Evolutionary conservation across 2,329 filamentous ascomycete species (phyloP).

Genomic region (Trichoderma aggressivum): DNA sequence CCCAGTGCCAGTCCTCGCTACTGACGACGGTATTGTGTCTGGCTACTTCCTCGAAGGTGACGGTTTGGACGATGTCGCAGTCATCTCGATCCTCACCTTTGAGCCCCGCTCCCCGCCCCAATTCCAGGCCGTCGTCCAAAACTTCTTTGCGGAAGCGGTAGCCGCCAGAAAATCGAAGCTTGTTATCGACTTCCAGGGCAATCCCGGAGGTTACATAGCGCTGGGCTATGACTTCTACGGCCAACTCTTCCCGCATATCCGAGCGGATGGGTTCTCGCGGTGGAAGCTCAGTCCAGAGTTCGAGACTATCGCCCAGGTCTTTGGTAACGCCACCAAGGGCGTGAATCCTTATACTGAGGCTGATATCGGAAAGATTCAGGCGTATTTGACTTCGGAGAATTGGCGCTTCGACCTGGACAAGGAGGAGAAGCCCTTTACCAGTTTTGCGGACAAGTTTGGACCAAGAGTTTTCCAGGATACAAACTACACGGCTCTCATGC

Average conservation of each 20-base stretch:
- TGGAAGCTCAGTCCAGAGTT: slow-evolving; percentile 42
- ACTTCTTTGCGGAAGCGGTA: slow-evolving; percentile 36
- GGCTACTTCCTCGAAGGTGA: slow-evolving; percentile 37
- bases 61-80: slow-evolving; percentile 35
- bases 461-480: slow-evolving; percentile 45
- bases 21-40: slow-evolving; percentile 20
- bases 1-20: slow-evolving; percentile 31
- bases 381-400: not conserved
- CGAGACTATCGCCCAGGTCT: slow-evolving; percentile 42
- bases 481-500: slow-evolving; percentile 51
- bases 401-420: slow-evolving; percentile 30
- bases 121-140: slow-evolving; percentile 34
- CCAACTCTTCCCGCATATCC: slow-evolving; percentile 45
- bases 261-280: slow-evolving; percentile 35
- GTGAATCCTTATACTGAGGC: slow-evolving; percentile 35
- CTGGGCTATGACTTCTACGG: slow-evolving; percentile 63
- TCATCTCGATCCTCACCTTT: slow-evolving; percentile 28
- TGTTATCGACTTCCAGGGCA: slow-evolving; percentile 44
- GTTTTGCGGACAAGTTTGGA: slow-evolving; percentile 44
- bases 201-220: slow-evolving; percentile 57
- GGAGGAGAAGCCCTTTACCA: slow-evolving; percentile 48
- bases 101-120: slow-evolving; percentile 28
- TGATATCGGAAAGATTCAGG: not conserved
- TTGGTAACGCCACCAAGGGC: slow-evolving; percentile 43
- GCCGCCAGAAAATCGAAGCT: slow-evolving; percentile 56